Evolutionary conservation across 1,139 yeast genomes (phyloP), one percentile per base, ranked within the genome.

Genomic region (Eremothecium sinecaudum): DNA sequence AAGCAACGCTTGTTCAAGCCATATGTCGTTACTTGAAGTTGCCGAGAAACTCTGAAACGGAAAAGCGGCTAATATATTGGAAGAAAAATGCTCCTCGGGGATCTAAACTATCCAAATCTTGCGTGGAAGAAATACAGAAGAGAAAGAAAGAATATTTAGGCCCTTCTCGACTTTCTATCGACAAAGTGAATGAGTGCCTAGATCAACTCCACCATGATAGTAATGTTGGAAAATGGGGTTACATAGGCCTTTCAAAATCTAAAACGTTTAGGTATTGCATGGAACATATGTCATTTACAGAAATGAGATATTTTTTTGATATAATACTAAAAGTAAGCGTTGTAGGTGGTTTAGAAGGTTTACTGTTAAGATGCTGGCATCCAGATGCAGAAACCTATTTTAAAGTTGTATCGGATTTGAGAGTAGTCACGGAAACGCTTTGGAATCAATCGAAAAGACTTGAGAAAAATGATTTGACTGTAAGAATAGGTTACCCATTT

Each of bases 381-480:
- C 87, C 87, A 0, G 87, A 83, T 53, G 92, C 93, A 0, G 63
- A 67, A 10, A 67, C 68, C 1, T 67, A 82, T 18, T 73, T 68
- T 43, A 73, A 75, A 38, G 73, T 80, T 6, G 80, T 87, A n/a
- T 74, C 76, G 37, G 74, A 75, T 45, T 57, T 87, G 32, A 64
- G 73, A 38, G 62, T 69, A 8, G 77, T 83, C 0, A 73, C 86
- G 42, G 63, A 74, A 58, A 72, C 66, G 38, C 62, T 84, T 11
- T 55, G 61, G 32, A 77, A 80, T 42, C 74, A 75, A 0, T 45
- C 51, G 0, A 42, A 48, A 4, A 56, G 75, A 22, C 53, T 80
- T 11, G 52, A 63, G 2, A 58, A 61, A 2, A 53, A 59, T 4
- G 75, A 76, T 19, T 53, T 72, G 19, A 51, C 63, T 2, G 63